A percentile compares a stretch with the other conserved stretches of the same genome.
phyloP scores from a whole-genome alignment of 2,329 filamentous ascomycete genomes.

The Remersonia thermophila region DNA sequence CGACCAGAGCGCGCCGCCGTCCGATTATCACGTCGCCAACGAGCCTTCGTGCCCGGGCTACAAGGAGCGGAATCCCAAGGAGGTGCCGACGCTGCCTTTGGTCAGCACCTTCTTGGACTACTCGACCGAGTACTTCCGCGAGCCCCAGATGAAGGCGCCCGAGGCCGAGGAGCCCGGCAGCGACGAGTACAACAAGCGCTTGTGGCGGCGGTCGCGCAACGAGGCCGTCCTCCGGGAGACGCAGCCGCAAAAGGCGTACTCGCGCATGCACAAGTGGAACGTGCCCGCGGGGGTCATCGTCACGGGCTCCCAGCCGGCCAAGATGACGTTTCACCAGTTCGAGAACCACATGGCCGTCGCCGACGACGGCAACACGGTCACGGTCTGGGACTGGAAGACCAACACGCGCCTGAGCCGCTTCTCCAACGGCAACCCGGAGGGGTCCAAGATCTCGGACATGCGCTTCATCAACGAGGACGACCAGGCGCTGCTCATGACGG shows the following conservation, averaged over 20 bases:
- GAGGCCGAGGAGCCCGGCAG: slow-evolving; percentile 95
- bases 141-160: slow-evolving; percentile 94
- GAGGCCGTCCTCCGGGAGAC: slow-evolving; percentile 86
- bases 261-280: slow-evolving; percentile 78
- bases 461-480: slow-evolving; percentile 98
- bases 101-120: slow-evolving; percentile 81
- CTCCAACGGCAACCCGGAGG: slow-evolving; percentile 84
- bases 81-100: slow-evolving; percentile 57
- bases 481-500: slow-evolving; percentile 85
- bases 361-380: slow-evolving; percentile 82
- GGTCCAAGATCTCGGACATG: slow-evolving; percentile 86
- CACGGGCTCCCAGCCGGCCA: slow-evolving; percentile 78
- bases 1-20: slow-evolving; percentile 51
- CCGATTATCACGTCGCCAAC: slow-evolving; percentile 63
- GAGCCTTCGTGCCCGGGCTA: slow-evolving; percentile 73
- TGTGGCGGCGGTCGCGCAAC: slow-evolving; percentile 88
- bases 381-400: slow-evolving; percentile 86
- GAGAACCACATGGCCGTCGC: slow-evolving; percentile 90
- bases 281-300: slow-evolving; percentile 72
- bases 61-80: slow-evolving; percentile 45
- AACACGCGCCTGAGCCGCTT: slow-evolving; percentile 68
- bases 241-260: slow-evolving; percentile 82
- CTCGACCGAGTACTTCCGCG: slow-evolving; percentile 95
- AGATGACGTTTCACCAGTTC: slow-evolving; percentile 95
- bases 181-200: slow-evolving; percentile 85